These are phyloP conservation scores for Discostella pseudostelligera DNA, from an alignment of 108 stramenopile species.

Conservation along the genomic window DNA sequence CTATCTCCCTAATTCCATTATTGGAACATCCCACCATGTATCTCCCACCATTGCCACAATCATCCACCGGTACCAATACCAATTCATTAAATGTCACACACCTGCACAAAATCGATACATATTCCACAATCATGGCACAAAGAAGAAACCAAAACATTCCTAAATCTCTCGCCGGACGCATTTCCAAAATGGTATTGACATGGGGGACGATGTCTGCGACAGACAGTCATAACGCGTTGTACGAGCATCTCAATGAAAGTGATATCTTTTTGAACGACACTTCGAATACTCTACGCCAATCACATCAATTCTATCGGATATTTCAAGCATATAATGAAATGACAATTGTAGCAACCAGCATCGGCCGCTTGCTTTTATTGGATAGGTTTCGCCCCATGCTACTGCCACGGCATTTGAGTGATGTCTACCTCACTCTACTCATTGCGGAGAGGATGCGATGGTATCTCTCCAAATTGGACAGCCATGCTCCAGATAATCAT, in stretches of 20 bases:
- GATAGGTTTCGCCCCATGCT: slow-evolving; percentile 90
- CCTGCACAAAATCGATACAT: slow-evolving; percentile 10
- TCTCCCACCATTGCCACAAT: slow-evolving; percentile 10
- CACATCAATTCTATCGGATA: slow-evolving; percentile 6
- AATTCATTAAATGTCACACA: not conserved
- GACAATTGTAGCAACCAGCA: slow-evolving; percentile 11
- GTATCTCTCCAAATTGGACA: slow-evolving; percentile 24
- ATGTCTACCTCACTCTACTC: slow-evolving; percentile 68
- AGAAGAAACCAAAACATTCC: slow-evolving; percentile 46
- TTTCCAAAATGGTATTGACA: slow-evolving; percentile 44
- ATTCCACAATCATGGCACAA: slow-evolving; percentile 24
- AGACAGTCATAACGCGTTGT: not conserved
- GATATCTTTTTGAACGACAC: slow-evolving; percentile 1
- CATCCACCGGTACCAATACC: not conserved
- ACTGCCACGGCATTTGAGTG: slow-evolving; percentile 73
- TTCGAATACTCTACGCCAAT: slow-evolving; percentile 1
- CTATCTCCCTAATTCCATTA: slow-evolving; percentile 57
- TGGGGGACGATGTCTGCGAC: slow-evolving; percentile 48
- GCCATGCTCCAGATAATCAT: not conserved
- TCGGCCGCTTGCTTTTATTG: slow-evolving; percentile 58
- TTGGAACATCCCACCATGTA: slow-evolving; percentile 50
- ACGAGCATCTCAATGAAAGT: not conserved
- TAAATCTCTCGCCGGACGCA: slow-evolving; percentile 73
- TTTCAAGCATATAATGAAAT: slow-evolving; percentile 34
- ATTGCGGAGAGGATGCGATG: slow-evolving; percentile 50